phyloP scores from a whole-genome alignment of 768 basidiomycete genomes.

The Calocybe cyanea region DNA sequence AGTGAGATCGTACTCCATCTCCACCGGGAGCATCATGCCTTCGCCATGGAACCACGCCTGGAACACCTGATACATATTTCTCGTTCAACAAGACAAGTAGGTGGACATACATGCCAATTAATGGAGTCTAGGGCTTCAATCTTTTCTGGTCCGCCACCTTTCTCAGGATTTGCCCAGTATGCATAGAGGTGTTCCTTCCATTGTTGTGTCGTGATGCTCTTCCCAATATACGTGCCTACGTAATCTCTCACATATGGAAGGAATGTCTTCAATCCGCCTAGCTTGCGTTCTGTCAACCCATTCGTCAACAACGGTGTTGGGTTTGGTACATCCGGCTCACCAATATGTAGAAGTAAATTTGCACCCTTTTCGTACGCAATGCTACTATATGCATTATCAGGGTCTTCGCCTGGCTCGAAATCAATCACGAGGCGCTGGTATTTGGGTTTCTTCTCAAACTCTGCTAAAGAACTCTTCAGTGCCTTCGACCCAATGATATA shows the following conservation, averaged over 20 bases:
- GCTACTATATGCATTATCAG: constrained; percentile 70
- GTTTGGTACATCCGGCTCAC: constrained; percentile 31
- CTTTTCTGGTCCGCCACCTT: constrained; percentile 54
- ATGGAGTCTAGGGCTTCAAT: constrained; percentile 63
- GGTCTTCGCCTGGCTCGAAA: constrained; percentile 70
- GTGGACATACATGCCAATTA: constrained; percentile 67
- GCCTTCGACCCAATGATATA: constrained; percentile 73
- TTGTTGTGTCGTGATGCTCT: constrained; percentile 77
- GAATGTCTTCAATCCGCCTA: constrained; percentile 84
- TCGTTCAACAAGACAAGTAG: not conserved
- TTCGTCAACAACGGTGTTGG: not conserved
- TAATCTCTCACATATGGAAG: constrained; percentile 83
- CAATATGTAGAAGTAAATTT: constrained; percentile 83
- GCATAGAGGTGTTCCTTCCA: constrained; percentile 80
- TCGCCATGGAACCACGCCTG: constrained; percentile 84
- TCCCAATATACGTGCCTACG: constrained; percentile 74
- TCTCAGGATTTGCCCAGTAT: constrained; percentile 47
- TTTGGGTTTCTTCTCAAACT: constrained; percentile 56
- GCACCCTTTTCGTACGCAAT: constrained; percentile 90
- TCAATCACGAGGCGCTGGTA: constrained; percentile 80
- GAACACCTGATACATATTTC: not conserved
- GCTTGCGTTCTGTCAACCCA: constrained; percentile 48
- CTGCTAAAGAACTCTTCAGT: constrained; percentile 65
- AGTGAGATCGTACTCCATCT: constrained; percentile 70
- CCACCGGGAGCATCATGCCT: constrained; percentile 66